Evolutionary conservation across 768 basidiomycete species (phyloP), one percentile per base, ranked within the genome.

Genomic region (Tylopilus sp.): DNA sequence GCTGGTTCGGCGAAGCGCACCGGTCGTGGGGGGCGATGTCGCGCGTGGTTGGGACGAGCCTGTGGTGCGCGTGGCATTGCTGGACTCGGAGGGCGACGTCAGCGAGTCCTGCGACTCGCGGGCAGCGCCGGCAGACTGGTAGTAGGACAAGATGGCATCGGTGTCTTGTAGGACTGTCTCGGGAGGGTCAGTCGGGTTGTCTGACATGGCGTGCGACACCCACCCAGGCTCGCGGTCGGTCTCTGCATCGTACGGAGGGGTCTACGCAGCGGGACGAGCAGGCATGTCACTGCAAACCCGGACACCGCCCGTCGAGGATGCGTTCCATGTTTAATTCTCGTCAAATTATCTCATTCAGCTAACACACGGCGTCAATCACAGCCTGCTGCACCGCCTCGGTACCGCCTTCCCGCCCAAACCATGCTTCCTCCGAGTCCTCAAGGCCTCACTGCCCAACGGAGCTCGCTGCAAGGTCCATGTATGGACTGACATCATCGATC

Each of bases 101-200:
- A 50, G 17, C 8, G 43, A 6, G 17, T 26, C 63, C 52, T 50
- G 31, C 25, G 33, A 45, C 29, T 21, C 26, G 14, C 25, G 43
- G 17, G 44, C 36, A 24, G 45, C 30, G 30, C 48, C 71, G 52
- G 80, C 71, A 9, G 83, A 82, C 61, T 82, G 76, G 71, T 83
- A 84, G 64, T 82, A 79, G 19, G 77, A 77, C 47, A 80, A 64
- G 55, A 79, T 76, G 43, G 69, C 66, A 44, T 79, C 76, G 28
- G 76, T 71, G 41, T 80, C 78, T 47, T 47, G 58, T 48, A 47
- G 56, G 16, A 43, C 62, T 48, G 46, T 8, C 44, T 47, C 45
- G 43, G 45, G 33, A 48, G 6, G 43, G 49, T 50, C 25, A 53
- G 38, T 17, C 28, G 19, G n/a, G 14, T n/a, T n/a, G 31, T 44